A percentile compares a stretch with the other conserved stretches of the same genome.
phyloP scores from a whole-genome alignment of 768 basidiomycete species.

The Jaapia argillacea region DNA sequence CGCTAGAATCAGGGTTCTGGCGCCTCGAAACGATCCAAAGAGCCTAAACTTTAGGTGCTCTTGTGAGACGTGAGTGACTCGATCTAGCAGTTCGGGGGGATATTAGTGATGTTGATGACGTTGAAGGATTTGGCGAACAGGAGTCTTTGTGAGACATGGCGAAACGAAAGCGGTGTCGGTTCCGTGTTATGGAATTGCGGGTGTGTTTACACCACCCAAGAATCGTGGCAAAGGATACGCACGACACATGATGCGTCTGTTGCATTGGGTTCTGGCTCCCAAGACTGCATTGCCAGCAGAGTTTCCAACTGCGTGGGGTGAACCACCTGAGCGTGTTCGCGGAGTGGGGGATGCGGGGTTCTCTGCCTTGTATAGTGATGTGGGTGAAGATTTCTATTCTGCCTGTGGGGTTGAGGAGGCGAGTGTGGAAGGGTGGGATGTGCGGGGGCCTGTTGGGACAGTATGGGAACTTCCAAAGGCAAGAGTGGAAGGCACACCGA shows the following conservation, averaged over 20 bases:
- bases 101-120: too few relatives aligned
- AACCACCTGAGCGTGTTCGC: conserved; percentile 26
- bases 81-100: too few relatives aligned
- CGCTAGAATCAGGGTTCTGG: conserved; percentile 65
- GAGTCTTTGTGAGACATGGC: conserved; percentile 14
- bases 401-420: conserved; percentile 26
- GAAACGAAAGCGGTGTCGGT: too few relatives aligned
- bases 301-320: conserved; percentile 33
- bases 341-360: conserved; percentile 30
- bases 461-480: conserved; percentile 23
- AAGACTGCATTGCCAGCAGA: conserved; percentile 16
- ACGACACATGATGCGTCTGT: conserved; percentile 50
- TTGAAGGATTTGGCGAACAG: conserved; percentile 27
- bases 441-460: conserved; percentile 25
- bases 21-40: conserved; percentile 36
- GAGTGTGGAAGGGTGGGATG: conserved; percentile 33
- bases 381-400: conserved; percentile 37
- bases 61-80: conserved; percentile 49
- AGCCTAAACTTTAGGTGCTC: conserved; percentile 48
- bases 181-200: conserved; percentile 41
- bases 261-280: conserved; percentile 45
- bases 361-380: conserved; percentile 44
- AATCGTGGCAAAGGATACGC: conserved; percentile 50
- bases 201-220: conserved; percentile 41
- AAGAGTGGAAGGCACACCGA: neutral